Evolutionary conservation across 768 basidiomycete genomes (phyloP).

Genomic region (Lactifluus hygrophoroides): DNA sequence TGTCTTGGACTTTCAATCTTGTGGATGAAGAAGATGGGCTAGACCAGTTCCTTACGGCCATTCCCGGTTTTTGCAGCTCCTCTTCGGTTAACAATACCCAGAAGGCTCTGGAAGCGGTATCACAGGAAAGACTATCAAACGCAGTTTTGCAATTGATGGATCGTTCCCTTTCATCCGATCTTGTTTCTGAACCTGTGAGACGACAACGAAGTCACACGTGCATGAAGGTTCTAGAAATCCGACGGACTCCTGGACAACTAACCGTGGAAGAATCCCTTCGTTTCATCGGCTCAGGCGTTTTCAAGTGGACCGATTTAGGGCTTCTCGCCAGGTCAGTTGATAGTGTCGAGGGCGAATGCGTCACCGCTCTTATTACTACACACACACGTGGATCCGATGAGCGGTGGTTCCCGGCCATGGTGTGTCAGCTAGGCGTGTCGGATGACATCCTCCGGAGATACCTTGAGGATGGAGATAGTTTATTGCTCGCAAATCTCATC

Average conservation of each 20-base stretch:
- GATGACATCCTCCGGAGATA: background rate
- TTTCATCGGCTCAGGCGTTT: background rate
- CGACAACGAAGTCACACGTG: background rate
- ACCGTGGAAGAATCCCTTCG: background rate
- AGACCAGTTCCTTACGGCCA: background rate
- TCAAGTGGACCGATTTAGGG: background rate
- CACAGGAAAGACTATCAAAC: background rate
- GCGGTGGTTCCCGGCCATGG: background rate
- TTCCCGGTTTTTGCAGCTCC: background rate
- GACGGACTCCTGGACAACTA: background rate
- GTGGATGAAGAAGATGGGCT: background rate
- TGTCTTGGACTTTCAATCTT: background rate
- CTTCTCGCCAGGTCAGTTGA: background rate
- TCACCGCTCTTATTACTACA: background rate
- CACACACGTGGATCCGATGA: background rate
- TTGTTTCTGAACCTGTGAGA: background rate
- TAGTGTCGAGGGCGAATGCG: background rate
- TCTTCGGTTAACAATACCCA: background rate
- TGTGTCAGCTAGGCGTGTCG: background rate
- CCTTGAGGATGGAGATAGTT: background rate
- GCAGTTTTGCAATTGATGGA: background rate
- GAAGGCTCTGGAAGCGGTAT: background rate
- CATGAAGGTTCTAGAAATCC: background rate
- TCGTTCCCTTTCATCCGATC: background rate
- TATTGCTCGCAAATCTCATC: background rate